Evolutionary conservation across 495 filamentous ascomycete genomes (phyloP), one percentile per base, ranked within the genome.

Genomic region (Acidomyces sp.): DNA sequence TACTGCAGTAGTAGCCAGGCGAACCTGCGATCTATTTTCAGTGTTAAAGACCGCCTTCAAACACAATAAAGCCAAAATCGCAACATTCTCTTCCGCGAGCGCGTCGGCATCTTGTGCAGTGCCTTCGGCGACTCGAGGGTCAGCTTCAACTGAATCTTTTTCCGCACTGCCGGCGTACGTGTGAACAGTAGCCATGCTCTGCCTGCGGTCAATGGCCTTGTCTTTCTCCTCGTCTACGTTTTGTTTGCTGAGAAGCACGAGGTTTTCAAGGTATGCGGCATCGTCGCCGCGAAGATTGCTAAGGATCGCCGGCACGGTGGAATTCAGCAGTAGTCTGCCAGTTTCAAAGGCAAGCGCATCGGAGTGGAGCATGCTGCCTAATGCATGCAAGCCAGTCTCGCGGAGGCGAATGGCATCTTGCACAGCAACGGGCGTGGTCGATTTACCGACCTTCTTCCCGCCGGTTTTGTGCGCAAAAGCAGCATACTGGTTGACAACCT

Each of bases 81-180:
- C 77, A n/a, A 84, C 82, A 50, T 85, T 77, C 63, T 92, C 76
- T 58, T 93, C 86, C 0, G 82, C 85, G 41, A 85, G 60, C 54
- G 76, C 78, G 61, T 95, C 87, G 25, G 80, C 82, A 56, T 93
- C 85, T 21, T 75, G 82, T 9, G 81, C 76, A 5, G 80, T 79
- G 32, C 74, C 80, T 6, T 78, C 74, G 16, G 86, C 75, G 24
- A 77, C 69, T 36, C 75, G 69, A 3, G 82, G 75, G 53, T 85
- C 81, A 11, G 67, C 59, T 21, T 64, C 61, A 13, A 80, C 77
- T 23, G 73, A 72, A 10, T 57, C 63, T 1, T 68, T 73, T 29
- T 85, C 82, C 20, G 69, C 38, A 12, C 19, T 23, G 11, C 29
- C 35, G 2, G 48, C 36, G 17, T 25, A 66, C 2, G 81, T 88